Evolutionary conservation across 2,329 filamentous ascomycete genomes (phyloP), one percentile per base, ranked within the genome.

Genomic region (Ploettnerulaceae sp.): DNA sequence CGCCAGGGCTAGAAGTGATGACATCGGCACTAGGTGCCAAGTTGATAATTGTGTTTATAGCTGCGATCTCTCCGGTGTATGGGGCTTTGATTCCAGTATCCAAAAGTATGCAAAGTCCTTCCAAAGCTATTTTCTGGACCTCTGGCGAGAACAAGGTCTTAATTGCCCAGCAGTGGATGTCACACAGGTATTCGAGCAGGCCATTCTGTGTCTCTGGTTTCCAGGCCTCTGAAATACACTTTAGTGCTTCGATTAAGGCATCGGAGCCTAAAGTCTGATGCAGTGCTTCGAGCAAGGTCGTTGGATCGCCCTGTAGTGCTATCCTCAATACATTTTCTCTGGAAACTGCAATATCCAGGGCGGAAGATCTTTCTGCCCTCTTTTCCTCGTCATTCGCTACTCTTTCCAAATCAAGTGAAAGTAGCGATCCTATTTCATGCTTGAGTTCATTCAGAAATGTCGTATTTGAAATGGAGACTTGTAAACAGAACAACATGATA

Each of bases 101-200:
- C 2, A 44, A 25, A 25, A 44, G 6, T 18, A 4, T 5, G 21
- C 41, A 44, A 8, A 44, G 41, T 20, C 31, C 32, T 14, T 36
- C n/a, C 9, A 44, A 11, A n/a, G 41, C 41, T 29, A 32, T 32
- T 15, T 35, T 14, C 12, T 44, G 41, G 8, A 44, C 20, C 5
- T 35, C 21, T 15, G 11, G 9, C 11, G 22, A 9, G 8, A 17
- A 20, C 4, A 11, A 36, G 1, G 7, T 11, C 7, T 28, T 20
- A 12, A 33, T 33, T 14, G 32, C 12, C n/a, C 14, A 24, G 24
- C 31, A 33, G 17, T 33, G 17, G 8, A 17, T 15, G 8, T 9
- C 5, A 17, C 8, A 3, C 14, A 33, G 12, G 31, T 9, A 33
- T 4, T 17, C 17, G 5, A 33, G 4, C 8, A 33, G 31, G 8